Percentiles rank a stretch among this genome's conserved stretches.
Conservation (phyloP, 805 yeast genomes). For the Saturnispora mendoncae region DNA sequence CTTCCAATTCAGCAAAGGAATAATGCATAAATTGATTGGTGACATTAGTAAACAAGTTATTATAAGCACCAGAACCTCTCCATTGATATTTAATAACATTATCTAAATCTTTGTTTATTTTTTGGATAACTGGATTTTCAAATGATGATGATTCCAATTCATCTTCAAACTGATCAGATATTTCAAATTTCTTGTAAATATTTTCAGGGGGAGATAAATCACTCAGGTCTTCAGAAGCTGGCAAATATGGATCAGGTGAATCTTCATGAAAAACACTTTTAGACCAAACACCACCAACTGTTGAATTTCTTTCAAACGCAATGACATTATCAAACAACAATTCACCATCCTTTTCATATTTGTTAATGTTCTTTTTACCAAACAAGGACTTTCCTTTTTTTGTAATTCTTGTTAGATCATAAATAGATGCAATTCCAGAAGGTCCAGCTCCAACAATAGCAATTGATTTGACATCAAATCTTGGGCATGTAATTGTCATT, state of each 20-base stretch:
- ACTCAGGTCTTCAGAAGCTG: conserved; percentile 10
- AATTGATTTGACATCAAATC: conserved; percentile 15
- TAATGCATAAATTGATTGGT: conserved; percentile 32
- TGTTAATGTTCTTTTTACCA: conserved; percentile 11
- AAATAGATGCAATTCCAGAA: conserved; percentile 31
- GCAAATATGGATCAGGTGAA: conserved; percentile 19
- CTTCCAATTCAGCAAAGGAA: conserved; percentile 26
- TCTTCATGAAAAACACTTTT: conserved; percentile 11
- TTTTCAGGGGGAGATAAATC: conserved; percentile 10
- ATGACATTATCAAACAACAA: conserved; percentile 28
- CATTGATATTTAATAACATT: conserved; percentile 24
- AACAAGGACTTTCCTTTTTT: conserved; percentile 24
- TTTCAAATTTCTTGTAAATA: conserved; percentile 10
- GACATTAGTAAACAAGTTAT: conserved; percentile 35
- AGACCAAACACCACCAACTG: conserved; percentile 38
- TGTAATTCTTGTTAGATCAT: conserved; percentile 27
- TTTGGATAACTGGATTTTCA: conserved; percentile 25
- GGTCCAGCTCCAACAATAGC: conserved; percentile 41
- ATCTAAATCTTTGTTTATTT: background rate
- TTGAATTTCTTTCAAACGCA: conserved; percentile 33
- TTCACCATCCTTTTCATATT: conserved; percentile 10
- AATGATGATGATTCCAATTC: conserved; percentile 25
- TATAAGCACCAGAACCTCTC: conserved; percentile 32
- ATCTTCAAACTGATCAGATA: conserved; percentile 12
- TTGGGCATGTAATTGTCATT: conserved; percentile 8